Evolutionary conservation across 2,329 filamentous ascomycete genomes (phyloP), one percentile per base, ranked within the genome.

Genomic region (Pseudogymnoascus sp.): DNA sequence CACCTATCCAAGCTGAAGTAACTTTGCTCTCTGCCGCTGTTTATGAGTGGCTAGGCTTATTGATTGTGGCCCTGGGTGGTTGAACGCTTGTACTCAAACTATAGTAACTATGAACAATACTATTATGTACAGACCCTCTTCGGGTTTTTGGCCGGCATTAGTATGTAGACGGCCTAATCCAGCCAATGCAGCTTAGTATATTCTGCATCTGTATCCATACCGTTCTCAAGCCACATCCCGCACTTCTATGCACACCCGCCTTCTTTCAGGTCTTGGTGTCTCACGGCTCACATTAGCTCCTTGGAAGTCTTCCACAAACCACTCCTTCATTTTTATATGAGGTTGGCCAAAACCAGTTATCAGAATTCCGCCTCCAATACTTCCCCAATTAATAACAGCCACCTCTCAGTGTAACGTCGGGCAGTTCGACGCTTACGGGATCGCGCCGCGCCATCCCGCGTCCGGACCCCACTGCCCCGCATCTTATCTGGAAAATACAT

Each of bases 371-470:
- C 29, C n/a, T 11, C n/a, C 29, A 57, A 34, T 34, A 57, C 14
- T 57, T 57, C 29, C 26, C 16, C 18, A 10, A 34, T 57, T 57
- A 2, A 57, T 34, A 34, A 31, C n/a, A 18, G n/a, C 45, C 23
- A 51, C 45, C n/a, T 34, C 51, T 18, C 51, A 4, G 51, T 57
- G 51, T 57, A 57, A 57, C 29, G 8, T 57, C 26, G 26, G 26
- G 51, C 51, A 57, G 51, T 57, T 57, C 18, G n/a, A 34, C 29
- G 29, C 45, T 51, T 51, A 23, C 29, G 51, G 51, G 51, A 57
- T 57, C 16, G 29, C 18, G 51, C 51, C 51, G 51, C n/a, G 51
- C 51, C 51, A 57, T 57, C 51, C 51, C 51, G 51, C 51, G 51
- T 34, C 16, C 16, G 10, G 5, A 57, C 51, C 51, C 51, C 51